These are phyloP conservation scores for Lodderomyces metapsilosis DNA, from an alignment of 1,139 yeast species.

Conservation along the genomic window DNA sequence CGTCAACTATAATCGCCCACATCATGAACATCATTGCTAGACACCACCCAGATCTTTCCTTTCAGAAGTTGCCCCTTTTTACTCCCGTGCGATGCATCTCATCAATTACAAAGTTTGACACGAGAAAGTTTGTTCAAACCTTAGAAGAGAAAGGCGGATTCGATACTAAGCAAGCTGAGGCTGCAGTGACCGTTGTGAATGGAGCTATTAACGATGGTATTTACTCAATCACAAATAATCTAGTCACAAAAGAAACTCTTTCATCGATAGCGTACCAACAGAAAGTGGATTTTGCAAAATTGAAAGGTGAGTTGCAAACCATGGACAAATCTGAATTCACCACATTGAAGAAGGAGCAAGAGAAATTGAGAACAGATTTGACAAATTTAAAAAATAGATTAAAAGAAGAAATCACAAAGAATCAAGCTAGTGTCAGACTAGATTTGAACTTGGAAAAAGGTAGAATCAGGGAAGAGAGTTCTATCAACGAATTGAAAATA, in stretches of 20 bases:
- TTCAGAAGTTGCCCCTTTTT: background rate
- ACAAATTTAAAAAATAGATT: slow-evolving; percentile 82
- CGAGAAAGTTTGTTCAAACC: slow-evolving; percentile 70
- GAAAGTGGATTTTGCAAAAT: slow-evolving; percentile 92
- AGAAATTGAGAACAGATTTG: slow-evolving; percentile 76
- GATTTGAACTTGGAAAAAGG: slow-evolving; percentile 94
- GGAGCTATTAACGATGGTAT: slow-evolving; percentile 83
- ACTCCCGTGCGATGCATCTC: slow-evolving; percentile 18
- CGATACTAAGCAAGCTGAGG: slow-evolving; percentile 71
- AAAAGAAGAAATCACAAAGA: slow-evolving; percentile 88
- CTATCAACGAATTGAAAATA: slow-evolving; percentile 87
- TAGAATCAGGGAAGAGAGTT: slow-evolving; percentile 88
- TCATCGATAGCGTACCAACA: slow-evolving; percentile 90
- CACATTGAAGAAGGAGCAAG: slow-evolving; percentile 82
- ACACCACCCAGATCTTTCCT: background rate
- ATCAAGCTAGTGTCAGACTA: slow-evolving; percentile 84
- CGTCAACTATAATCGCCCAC: too few relatives aligned
- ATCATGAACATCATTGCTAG: background rate
- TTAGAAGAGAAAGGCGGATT: slow-evolving; percentile 71
- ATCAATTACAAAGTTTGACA: slow-evolving; percentile 63
- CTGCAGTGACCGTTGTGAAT: slow-evolving; percentile 73
- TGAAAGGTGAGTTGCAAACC: slow-evolving; percentile 85
- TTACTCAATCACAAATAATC: slow-evolving; percentile 65
- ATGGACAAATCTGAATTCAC: slow-evolving; percentile 87
- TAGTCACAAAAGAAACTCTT: slow-evolving; percentile 79